Percentiles rank a stretch among this genome's conserved stretches.
Evolutionary conservation across 139 green algal genomes (phyloP).

Genomic region (Ostreobium quekettii): DNA sequence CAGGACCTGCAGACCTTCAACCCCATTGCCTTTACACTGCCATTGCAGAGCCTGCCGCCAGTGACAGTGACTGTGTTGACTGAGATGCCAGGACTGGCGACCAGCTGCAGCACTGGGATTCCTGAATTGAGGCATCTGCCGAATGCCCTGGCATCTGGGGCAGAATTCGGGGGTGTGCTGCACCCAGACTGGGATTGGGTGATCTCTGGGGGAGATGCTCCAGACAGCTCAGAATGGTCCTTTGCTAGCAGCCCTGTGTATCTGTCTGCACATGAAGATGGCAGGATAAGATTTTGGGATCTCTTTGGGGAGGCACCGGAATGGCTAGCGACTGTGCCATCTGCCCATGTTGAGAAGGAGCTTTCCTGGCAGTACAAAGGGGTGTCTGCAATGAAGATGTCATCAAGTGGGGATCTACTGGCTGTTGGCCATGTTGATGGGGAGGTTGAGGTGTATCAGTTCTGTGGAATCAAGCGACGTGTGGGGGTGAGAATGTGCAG

Average conservation of each 20-base stretch:
- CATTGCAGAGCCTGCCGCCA: slow-evolving; percentile 21
- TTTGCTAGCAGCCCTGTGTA: background rate
- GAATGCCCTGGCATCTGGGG: background rate
- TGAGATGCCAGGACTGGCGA: background rate
- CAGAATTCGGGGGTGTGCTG: slow-evolving; percentile 5
- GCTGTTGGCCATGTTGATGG: slow-evolving; percentile 12
- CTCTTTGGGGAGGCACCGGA: slow-evolving; percentile 20
- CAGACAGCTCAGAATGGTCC: too few species aligned
- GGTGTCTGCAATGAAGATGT: background rate
- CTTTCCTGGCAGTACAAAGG: background rate
- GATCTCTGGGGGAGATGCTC: background rate
- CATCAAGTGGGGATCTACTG: background rate
- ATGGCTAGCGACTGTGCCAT: slow-evolving; percentile 23
- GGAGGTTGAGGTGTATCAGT: background rate
- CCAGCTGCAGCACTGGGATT: background rate
- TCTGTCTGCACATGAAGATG: slow-evolving; percentile 29
- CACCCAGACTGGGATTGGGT: slow-evolving; percentile 5
- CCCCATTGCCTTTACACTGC: slow-evolving; percentile 25
- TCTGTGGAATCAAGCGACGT: slow-evolving; percentile 1
- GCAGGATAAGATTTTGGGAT: slow-evolving; percentile 35
- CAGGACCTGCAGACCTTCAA: slow-evolving; percentile 40
- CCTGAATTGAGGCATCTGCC: background rate
- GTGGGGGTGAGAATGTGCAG: background rate
- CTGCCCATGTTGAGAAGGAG: background rate
- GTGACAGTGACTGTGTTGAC: slow-evolving; percentile 19